Conservation (phyloP, 805 yeast species). For the Lipomyces starkeyi region DNA sequence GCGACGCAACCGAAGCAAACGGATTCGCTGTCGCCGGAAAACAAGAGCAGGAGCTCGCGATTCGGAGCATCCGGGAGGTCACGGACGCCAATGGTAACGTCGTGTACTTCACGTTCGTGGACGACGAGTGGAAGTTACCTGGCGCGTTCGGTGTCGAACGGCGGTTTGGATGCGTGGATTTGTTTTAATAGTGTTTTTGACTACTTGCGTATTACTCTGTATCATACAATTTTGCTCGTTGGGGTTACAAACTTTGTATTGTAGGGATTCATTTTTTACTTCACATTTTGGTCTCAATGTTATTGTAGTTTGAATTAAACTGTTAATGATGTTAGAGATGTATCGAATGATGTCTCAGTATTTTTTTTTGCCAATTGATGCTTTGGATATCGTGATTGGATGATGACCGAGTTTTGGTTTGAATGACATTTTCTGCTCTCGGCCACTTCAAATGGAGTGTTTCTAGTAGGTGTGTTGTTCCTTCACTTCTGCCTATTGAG, state of each 20-base stretch:
- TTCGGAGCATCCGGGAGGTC: conserved; percentile 58
- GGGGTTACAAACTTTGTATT: conserved; percentile 1
- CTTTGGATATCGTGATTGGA: not conserved
- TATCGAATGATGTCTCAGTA: not conserved
- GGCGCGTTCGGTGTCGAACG: conserved; percentile 87
- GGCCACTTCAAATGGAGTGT: not conserved
- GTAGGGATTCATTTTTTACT: not conserved
- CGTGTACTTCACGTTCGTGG: conserved; percentile 74
- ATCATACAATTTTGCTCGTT: not conserved
- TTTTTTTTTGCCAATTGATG: conserved; percentile 10
- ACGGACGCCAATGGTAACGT: conserved; percentile 49
- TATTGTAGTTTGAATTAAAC: not conserved
- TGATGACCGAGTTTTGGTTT: not conserved
- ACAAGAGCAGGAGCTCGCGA: conserved; percentile 36
- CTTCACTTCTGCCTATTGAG: not conserved
- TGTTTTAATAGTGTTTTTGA: conserved; percentile 35
- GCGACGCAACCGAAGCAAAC: conserved; percentile 50
- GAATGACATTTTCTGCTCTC: not conserved
- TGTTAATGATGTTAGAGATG: not conserved
- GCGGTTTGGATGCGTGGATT: conserved; percentile 64
- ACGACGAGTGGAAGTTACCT: conserved; percentile 86
- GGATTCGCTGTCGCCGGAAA: conserved; percentile 51
- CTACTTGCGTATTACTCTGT: not conserved
- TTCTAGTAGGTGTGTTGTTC: not conserved
- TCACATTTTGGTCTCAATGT: not conserved